Evolutionary conservation across 164 flowering plant species (phyloP).

Genomic region (Vitis rupestris): DNA sequence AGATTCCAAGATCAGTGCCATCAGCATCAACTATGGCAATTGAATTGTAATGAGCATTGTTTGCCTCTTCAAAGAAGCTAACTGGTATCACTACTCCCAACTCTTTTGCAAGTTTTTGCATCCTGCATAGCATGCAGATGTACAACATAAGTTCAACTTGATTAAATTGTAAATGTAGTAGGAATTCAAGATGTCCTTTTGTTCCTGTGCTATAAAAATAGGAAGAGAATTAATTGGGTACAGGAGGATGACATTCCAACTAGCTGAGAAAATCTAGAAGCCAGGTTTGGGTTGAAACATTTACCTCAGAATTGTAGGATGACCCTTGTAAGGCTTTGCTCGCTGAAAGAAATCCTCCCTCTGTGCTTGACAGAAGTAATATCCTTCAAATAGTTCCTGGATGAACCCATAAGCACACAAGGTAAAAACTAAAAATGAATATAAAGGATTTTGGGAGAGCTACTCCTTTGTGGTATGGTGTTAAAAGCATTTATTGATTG

Average conservation of each 20-base stretch:
- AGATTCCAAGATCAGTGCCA: slow-evolving; percentile 90
- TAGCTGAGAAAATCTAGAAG: not conserved
- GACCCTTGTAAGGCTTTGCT: slow-evolving; percentile 83
- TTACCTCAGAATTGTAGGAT: slow-evolving; percentile 81
- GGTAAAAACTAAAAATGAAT: not conserved
- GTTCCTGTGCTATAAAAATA: not conserved
- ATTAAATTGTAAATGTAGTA: not conserved
- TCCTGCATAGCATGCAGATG: slow-evolving; percentile 38
- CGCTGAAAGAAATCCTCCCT: slow-evolving; percentile 82
- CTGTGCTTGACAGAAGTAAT: slow-evolving; percentile 99
- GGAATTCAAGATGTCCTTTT: not conserved
- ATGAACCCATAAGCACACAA: slow-evolving; percentile 14
- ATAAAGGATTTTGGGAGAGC: not conserved
- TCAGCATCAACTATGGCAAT: slow-evolving; percentile 95
- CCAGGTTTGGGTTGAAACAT: not conserved
- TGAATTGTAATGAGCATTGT: slow-evolving; percentile 97
- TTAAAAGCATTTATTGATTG: no score
- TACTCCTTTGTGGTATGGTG: no score
- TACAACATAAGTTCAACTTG: not conserved
- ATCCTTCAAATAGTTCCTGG: slow-evolving; percentile 94
- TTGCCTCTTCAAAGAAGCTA: slow-evolving; percentile 97
- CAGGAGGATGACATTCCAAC: not conserved
- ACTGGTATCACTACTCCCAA: slow-evolving; percentile 93
- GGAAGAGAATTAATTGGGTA: not conserved
- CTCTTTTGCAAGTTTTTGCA: slow-evolving; percentile 94